Evolutionary conservation across 2,329 filamentous ascomycete species (phyloP), one percentile per base, ranked within the genome.

Genomic region (Colletotrichum plurivorum): DNA sequence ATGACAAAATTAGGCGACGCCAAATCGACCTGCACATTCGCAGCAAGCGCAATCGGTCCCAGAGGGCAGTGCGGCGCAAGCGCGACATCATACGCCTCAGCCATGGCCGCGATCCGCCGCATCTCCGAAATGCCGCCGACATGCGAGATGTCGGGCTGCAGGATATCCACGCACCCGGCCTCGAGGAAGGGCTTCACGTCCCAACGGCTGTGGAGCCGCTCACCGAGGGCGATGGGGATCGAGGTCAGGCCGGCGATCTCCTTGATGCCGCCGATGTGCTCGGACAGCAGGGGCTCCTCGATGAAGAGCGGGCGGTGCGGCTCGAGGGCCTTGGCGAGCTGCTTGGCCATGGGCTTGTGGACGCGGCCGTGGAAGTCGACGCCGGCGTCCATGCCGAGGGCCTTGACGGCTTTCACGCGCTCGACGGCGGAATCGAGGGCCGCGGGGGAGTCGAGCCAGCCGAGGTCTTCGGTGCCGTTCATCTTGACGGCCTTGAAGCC

Each of bases 331-430:
- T 87, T 86, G 1, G 90, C 91, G 2, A 95, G 85, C 73, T 94
- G 92, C 73, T 93, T 93, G 0, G 92, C 92, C 92, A 94, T 94
- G n/a, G 92, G 90, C 70, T 91, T 92, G 79, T 94, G 92, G 0
- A 94, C 83, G 9, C 92, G 88, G 3, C 93, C 93, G 76, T 95
- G 93, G 78, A 94, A 94, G 74, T 95, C 93, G 27, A 95, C 84
- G 2, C 90, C 93, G 0, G 87, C 92, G 65, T 94, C 92, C 73
- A 95, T 86, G 1, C 92, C 92, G 0, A 93, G 79, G 0, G 85
- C 84, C 76, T 92, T 93, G 10, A 95, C 92, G 0, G 87, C 83
- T 72, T 90, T 89, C 13, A 95, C 82, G 2, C 93, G 85, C 67
- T 92, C 88, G 2, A 94, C 88, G 52, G 88, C 89, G 5, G 85